Base-by-base conservation (phyloP, 495 filamentous ascomycete genomes). In the Bombardia bombarda region DNA sequence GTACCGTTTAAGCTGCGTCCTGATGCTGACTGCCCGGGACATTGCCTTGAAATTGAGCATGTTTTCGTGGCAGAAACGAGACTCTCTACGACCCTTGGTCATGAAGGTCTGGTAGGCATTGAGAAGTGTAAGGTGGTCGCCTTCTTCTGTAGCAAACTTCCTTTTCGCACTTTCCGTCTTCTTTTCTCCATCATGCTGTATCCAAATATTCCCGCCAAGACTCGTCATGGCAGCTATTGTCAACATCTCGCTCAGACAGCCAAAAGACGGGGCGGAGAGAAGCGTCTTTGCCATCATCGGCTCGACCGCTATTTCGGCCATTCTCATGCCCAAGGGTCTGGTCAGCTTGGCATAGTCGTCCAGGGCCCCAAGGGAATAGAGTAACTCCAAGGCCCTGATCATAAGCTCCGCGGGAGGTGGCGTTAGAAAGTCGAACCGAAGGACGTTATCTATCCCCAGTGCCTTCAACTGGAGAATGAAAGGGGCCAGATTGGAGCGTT, bases 211-310 rank as follows among this genome's bases (percentile, higher is more conserved):
- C 13, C 87, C 84, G 41, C 87, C 83, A 1, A 93, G 71, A 51
- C 81, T 92, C 25, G 86, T 86, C 93, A 99, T 97, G 26, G 92
- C 89, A 21, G 93, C 90, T 52, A 97, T 94, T 6, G 81, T 83
- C 13, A 99, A 69, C 18, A 96, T 84, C 61, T 95, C 90, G 54
- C 80, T 83, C 22, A 89, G 61, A 55, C 90, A 96, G 22, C 72
- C 71, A 61, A 95, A 92, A 13, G 70, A 67, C 2, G 79, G 65
- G 1, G 87, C 86, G n/a, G 79, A 77, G 13, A 96, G 78, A 7
- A 96, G 74, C 6, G 86, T 88, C 61, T 90, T 95, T 12, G 80
- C 86, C 80, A 96, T 90, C 90, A 96, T 96, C 1, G 93, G 93
- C 51, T 95, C 89, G 13, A 97, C 78, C 0, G 90, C 84, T 46